These are phyloP conservation scores for Septoria petroselini DNA, from an alignment of 2,329 filamentous ascomycete genomes.

Conservation along the genomic window DNA sequence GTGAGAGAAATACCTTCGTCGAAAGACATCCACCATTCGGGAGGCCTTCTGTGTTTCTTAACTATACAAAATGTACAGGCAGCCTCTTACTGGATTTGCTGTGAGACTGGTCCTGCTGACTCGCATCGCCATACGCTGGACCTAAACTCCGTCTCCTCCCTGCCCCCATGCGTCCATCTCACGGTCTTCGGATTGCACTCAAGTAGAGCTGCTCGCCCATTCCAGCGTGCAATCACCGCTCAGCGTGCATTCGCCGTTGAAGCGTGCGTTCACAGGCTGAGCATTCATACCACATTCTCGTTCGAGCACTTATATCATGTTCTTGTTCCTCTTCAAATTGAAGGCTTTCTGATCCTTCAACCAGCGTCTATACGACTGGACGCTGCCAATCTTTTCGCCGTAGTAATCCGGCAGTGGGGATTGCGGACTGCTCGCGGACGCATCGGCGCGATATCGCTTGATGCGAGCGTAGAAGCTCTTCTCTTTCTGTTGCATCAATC, in stretches of 20 bases:
- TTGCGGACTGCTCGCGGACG: slow-evolving; percentile 78
- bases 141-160: neutral
- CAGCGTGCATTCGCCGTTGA: too few species aligned
- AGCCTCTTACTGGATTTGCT: neutral
- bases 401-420: slow-evolving; percentile 98
- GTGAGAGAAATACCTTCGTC: too few species aligned
- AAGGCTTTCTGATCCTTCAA: slow-evolving; percentile 96
- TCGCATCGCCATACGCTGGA: slow-evolving; percentile 2
- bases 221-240: too few species aligned
- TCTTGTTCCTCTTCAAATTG: slow-evolving; percentile 76
- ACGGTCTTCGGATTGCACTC: too few species aligned
- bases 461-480: slow-evolving; percentile 88
- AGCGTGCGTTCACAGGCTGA: too few species aligned
- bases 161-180: neutral
- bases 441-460: slow-evolving; percentile 89
- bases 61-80: neutral
- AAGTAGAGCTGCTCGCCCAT: too few species aligned
- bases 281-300: neutral
- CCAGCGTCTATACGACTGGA: slow-evolving; percentile 89
- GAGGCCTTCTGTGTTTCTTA: neutral
- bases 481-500: slow-evolving; percentile 64
- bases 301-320: slow-evolving; percentile 53
- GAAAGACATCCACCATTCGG: slow-evolving; percentile 3
- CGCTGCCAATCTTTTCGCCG: slow-evolving; percentile 95
- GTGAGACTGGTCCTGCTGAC: neutral